Evolutionary conservation across 805 yeast genomes (phyloP), one percentile per base, ranked within the genome.

Genomic region (Saccharomycopsis schoenii): DNA sequence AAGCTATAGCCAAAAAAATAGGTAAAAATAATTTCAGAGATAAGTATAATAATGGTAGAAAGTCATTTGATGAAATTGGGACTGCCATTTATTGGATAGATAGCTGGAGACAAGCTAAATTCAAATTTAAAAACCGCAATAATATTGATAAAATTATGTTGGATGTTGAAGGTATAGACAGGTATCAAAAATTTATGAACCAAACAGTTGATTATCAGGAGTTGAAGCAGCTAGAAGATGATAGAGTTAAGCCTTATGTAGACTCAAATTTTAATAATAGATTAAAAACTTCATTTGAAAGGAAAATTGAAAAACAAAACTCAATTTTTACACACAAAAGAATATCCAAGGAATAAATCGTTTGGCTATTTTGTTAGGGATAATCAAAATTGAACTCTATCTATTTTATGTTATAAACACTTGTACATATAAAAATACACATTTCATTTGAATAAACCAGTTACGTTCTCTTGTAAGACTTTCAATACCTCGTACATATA

Each of bases 21-120:
- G 71, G 72, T 5, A 67, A 62, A 61, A 62, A 55, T 19, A 55
- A 58, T 21, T 61, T 57, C 58, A 56, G 66, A 62, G 60, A 57
- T 15, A 60, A 69, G 56, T 57, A 61, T 55, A 64, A 59, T n/a
- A 64, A 59, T 21, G 29, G 56, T 2, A 67, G 61, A 37, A 73
- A 72, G 58, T 69, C 71, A 57, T 78, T 72, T 60, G 85, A 83
- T 68, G 83, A 84, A 60, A 69, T 73, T 21, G 88, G 87, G 1
- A 78, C 83, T 57, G 90, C 96, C 0, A 72, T 81, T 2, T 80
- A 79, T 64, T 82, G 91, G 84, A 72, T 85, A 1, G 82, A 82
- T 62, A 69, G 77, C 36, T 85, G 87, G 83, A 77, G 81, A 61
- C 83, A 78, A 62, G 89, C 89, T 0, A 77, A 76, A 59, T 47